Evolutionary conservation across 192 early-diverging fungal genomes (phyloP).

Genomic region (Diversispora eburnea): DNA sequence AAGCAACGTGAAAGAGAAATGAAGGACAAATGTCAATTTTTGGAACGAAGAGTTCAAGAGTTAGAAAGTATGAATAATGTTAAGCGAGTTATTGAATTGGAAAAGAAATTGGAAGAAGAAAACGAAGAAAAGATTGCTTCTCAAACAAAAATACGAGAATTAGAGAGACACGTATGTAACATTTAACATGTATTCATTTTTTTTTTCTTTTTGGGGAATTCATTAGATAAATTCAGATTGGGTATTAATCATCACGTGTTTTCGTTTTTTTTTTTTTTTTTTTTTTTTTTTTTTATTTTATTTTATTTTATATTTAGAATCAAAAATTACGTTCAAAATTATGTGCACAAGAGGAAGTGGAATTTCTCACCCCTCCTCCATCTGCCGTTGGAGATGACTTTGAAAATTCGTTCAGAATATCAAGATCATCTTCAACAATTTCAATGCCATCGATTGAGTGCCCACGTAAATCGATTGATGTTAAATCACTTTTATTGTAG

Average conservation of each 20-base stretch:
- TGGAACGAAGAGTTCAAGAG: slow-evolving; percentile 41
- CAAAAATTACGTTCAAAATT: background rate
- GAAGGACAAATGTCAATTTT: slow-evolving; percentile 47
- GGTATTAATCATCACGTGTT: background rate
- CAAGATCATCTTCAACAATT: background rate
- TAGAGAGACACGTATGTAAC: slow-evolving; percentile 25
- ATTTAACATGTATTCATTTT: background rate
- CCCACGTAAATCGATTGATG: slow-evolving; percentile 10
- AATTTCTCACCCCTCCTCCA: slow-evolving; percentile 11
- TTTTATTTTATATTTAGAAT: background rate
- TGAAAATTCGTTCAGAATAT: background rate
- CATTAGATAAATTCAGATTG: too few relatives aligned
- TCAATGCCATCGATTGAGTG: background rate
- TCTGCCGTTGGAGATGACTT: slow-evolving; percentile 20
- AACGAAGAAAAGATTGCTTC: background rate
- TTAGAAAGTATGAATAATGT: slow-evolving; percentile 34
- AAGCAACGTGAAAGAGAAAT: slow-evolving; percentile 61
- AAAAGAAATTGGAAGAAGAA: slow-evolving; percentile 25
- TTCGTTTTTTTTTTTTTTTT: background rate
- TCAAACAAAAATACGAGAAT: slow-evolving; percentile 16
- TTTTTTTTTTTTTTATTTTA: too few relatives aligned
- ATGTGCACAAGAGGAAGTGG: background rate
- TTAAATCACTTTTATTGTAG: slow-evolving; percentile 24
- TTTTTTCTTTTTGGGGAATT: too few relatives aligned
- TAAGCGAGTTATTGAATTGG: slow-evolving; percentile 26